phyloP scores from a whole-genome alignment of 1,284 basidiomycete species.

The Microbotryum violaceum region DNA sequence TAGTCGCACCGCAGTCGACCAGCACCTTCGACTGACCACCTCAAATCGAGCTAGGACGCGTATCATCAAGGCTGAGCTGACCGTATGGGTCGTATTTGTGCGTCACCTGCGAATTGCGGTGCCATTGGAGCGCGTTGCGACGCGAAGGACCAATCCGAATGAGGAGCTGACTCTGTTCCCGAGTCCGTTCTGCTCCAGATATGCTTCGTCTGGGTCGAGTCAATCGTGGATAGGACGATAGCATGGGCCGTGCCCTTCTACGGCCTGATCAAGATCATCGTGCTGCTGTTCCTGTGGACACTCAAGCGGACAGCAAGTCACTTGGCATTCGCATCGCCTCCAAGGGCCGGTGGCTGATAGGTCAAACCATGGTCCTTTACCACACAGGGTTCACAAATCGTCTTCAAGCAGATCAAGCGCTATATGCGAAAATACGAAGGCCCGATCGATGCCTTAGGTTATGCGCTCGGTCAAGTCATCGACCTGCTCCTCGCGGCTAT shows the following conservation, averaged over 20 bases:
- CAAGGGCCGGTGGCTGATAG: not conserved
- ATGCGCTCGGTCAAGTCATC: slow-evolving; percentile 15
- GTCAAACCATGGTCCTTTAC: no score
- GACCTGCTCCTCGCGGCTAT: slow-evolving; percentile 6
- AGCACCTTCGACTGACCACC: no score
- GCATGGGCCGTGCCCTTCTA: slow-evolving; percentile 19
- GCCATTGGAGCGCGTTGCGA: no score
- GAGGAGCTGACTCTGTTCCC: no score
- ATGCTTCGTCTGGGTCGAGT: slow-evolving; percentile 6
- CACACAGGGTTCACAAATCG: slow-evolving; percentile 14
- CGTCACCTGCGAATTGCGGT: no score
- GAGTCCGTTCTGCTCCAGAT: slow-evolving; percentile 1
- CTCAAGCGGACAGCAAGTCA: slow-evolving; percentile 6
- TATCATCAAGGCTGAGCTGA: no score
- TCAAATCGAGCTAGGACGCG: no score
- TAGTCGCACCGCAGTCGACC: no score
- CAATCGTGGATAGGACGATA: slow-evolving; percentile 9
- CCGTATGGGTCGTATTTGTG: no score
- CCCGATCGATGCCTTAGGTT: slow-evolving; percentile 18
- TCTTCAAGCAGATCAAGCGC: slow-evolving; percentile 25
- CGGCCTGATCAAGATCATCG: slow-evolving; percentile 14
- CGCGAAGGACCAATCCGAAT: no score
- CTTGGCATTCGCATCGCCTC: not conserved
- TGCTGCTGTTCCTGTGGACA: slow-evolving; percentile 14
- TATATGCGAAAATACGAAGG: slow-evolving; percentile 21